Conservation (phyloP, 164 flowering plant species). For the Hamamelis virginiana region DNA sequence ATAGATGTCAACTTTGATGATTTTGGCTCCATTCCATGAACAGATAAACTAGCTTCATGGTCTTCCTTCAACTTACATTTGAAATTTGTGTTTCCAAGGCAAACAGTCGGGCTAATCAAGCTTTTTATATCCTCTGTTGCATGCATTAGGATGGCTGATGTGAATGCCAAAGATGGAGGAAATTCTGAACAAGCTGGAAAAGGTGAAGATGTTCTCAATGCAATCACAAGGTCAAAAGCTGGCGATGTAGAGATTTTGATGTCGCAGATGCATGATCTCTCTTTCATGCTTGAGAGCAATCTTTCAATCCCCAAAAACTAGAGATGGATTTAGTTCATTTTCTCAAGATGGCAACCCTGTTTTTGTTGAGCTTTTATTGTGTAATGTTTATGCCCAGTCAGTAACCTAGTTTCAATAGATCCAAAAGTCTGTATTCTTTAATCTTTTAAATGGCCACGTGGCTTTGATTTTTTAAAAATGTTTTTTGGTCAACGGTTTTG, state of each 20-base stretch:
- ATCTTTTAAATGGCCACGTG: background rate
- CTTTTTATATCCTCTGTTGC: background rate
- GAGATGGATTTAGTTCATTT: conserved; percentile 12
- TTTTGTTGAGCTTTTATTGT: background rate
- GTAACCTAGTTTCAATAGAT: conserved; percentile 1
- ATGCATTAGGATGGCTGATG: conserved; percentile 16
- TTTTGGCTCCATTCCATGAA: background rate
- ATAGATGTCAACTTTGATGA: background rate
- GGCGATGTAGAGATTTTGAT: conserved; percentile 36
- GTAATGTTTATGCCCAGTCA: background rate
- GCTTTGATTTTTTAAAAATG: background rate
- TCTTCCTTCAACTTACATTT: background rate
- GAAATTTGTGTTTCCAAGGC: background rate
- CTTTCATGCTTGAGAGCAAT: conserved; percentile 55
- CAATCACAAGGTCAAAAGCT: conserved; percentile 8
- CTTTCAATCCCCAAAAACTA: conserved; percentile 40
- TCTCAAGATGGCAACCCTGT: conserved; percentile 1
- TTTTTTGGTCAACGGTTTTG: background rate
- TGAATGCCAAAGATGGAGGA: background rate
- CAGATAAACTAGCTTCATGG: background rate
- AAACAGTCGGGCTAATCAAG: background rate
- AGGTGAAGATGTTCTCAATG: conserved; percentile 6
- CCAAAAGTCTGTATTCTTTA: background rate
- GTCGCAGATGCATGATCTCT: conserved; percentile 70
- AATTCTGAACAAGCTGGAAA: conserved; percentile 9